phyloP scores from a whole-genome alignment of 345 rosid genomes.

The Eucalyptus caleyi region DNA sequence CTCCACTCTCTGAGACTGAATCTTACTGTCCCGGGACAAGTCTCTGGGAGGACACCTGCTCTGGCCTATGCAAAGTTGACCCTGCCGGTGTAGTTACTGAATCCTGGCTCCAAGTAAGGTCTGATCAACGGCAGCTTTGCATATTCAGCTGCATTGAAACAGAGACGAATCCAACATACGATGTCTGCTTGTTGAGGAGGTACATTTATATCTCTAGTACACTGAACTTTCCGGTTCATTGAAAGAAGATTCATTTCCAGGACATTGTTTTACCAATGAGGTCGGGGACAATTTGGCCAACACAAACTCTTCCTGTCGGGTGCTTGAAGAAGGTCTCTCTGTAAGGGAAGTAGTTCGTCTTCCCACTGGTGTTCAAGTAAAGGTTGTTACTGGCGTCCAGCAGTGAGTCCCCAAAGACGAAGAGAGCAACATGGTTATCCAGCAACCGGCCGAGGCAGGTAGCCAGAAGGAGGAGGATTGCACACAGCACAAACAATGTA shows the following conservation, averaged over 20 bases:
- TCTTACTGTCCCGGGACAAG: neutral
- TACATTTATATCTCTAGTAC: neutral
- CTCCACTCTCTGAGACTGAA: neutral
- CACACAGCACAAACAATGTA: neutral
- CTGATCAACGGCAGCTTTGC: neutral
- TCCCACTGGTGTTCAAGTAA: neutral
- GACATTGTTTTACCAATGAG: neutral
- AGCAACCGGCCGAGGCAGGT: neutral
- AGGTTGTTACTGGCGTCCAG: neutral
- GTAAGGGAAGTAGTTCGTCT: neutral
- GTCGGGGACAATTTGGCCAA: neutral
- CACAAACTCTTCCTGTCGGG: neutral
- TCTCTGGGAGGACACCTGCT: constrained; percentile 1
- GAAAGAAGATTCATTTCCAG: neutral
- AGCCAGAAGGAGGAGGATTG: neutral
- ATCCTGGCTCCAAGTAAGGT: neutral
- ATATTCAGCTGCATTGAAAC: neutral
- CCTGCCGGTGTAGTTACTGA: neutral
- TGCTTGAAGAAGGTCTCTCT: constrained; percentile 7
- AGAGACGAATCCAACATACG: no score
- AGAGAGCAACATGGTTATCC: neutral
- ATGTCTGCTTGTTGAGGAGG: neutral
- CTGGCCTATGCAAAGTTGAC: constrained; percentile 9
- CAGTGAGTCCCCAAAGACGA: neutral
- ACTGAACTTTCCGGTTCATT: neutral